A percentile compares a stretch with the other conserved stretches of the same genome.
phyloP scores from a whole-genome alignment of 805 yeast species.

The Gaillardinia entomophila region DNA sequence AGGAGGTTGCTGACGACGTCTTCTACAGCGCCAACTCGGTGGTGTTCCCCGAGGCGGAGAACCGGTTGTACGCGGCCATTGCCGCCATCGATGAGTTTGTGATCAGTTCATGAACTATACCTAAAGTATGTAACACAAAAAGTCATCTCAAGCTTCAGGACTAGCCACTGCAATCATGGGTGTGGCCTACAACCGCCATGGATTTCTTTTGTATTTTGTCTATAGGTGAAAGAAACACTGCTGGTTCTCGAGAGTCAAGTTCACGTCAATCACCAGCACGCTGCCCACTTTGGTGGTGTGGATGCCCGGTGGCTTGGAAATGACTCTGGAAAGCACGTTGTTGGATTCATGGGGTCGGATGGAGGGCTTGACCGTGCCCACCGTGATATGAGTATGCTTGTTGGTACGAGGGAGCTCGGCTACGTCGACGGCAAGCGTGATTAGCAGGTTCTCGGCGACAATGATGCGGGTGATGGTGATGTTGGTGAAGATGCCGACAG shows the following conservation, averaged over 20 bases:
- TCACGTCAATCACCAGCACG: too few relatives aligned
- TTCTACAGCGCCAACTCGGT: conserved; percentile 76
- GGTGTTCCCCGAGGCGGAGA: conserved; percentile 95
- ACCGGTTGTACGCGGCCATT: conserved; percentile 92
- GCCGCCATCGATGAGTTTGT: conserved; percentile 90
- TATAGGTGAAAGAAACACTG: too few relatives aligned
- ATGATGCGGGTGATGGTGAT: conserved; percentile 40
- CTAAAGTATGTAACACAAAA: too few relatives aligned
- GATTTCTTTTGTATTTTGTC: too few relatives aligned
- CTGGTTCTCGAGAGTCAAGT: too few relatives aligned
- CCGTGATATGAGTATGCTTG: conserved; percentile 55
- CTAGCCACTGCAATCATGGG: too few relatives aligned
- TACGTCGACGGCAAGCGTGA: conserved; percentile 49
- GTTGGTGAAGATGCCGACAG: conserved; percentile 21
- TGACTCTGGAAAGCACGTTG: too few relatives aligned
- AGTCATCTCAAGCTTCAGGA: too few relatives aligned
- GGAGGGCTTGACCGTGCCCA: conserved; percentile 49
- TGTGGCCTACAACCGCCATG: too few relatives aligned
- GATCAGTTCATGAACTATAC: too few relatives aligned
- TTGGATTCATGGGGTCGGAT: conserved; percentile 53
- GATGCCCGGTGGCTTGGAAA: too few relatives aligned
- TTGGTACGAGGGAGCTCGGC: conserved; percentile 7
- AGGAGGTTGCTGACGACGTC: conserved; percentile 91
- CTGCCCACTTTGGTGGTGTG: too few relatives aligned
- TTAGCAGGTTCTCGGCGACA: conserved; percentile 42